Percentiles rank a stretch among this genome's conserved stretches.
These are phyloP conservation scores for Trichoderma sp. DNA, from an alignment of 2,329 filamentous ascomycete species.

Conservation along the genomic window DNA sequence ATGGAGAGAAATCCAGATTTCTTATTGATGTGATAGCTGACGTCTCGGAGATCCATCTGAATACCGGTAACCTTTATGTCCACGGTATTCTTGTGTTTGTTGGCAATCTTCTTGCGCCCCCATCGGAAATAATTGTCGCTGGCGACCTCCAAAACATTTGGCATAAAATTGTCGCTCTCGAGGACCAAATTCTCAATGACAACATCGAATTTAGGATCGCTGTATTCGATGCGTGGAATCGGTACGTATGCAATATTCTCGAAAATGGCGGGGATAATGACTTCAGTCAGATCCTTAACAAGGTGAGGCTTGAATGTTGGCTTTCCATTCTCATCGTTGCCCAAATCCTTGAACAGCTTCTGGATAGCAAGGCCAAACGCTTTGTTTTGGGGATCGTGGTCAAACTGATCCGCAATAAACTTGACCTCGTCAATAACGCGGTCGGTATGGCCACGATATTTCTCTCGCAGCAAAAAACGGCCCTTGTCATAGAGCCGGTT, in stretches of 20 bases:
- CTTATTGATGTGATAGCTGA: conserved; percentile 92
- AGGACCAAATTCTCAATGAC: conserved; percentile 93
- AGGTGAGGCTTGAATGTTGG: conserved; percentile 88
- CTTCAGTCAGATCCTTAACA: conserved; percentile 79
- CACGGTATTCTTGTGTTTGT: conserved; percentile 74
- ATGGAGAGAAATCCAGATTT: conserved; percentile 90
- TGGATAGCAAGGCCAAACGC: conserved; percentile 71
- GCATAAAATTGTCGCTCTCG: conserved; percentile 94
- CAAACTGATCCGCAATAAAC: conserved; percentile 85
- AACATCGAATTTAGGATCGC: conserved; percentile 77
- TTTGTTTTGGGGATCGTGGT: conserved; percentile 82
- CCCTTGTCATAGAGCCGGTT: conserved; percentile 81
- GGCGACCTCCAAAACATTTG: conserved; percentile 82
- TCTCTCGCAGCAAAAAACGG: conserved; percentile 79
- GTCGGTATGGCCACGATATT: conserved; percentile 83
- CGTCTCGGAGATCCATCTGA: conserved; percentile 87
- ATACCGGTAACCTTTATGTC: conserved; percentile 85
- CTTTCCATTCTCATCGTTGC: conserved; percentile 80
- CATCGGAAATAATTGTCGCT: conserved; percentile 94
- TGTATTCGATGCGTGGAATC: conserved; percentile 90
- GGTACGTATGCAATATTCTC: conserved; percentile 87
- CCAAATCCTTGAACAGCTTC: conserved; percentile 85
- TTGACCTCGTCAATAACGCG: conserved; percentile 85
- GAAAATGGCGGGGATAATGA: conserved; percentile 79
- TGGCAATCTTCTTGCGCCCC: conserved; percentile 83